A percentile compares a stretch with the other conserved stretches of the same genome.
Evolutionary conservation across 2,329 filamentous ascomycete genomes (phyloP).

Genomic region (Tolypocladium ophioglossoides): DNA sequence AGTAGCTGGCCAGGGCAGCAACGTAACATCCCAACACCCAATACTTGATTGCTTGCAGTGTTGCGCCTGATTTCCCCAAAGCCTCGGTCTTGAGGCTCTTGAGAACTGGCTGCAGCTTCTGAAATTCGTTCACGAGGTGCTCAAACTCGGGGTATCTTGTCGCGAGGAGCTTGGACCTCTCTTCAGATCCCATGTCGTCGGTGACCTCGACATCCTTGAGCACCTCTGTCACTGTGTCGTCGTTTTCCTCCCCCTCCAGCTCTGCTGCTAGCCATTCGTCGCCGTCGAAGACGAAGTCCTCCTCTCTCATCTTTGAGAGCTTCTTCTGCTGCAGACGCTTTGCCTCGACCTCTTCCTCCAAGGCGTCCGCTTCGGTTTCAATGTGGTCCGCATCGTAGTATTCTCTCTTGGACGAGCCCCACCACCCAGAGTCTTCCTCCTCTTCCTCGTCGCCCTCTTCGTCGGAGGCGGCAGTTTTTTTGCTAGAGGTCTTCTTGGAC

Average conservation of each 20-base stretch:
- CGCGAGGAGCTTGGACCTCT: slow-evolving; percentile 65
- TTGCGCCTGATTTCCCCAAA: slow-evolving; percentile 37
- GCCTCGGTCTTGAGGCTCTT: slow-evolving; percentile 47
- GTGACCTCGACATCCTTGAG: slow-evolving; percentile 75
- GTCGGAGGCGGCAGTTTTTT: slow-evolving; percentile 21
- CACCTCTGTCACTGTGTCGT: slow-evolving; percentile 70
- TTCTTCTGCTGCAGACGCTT: slow-evolving; percentile 85
- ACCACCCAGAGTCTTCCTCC: slow-evolving; percentile 57
- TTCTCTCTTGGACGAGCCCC: slow-evolving; percentile 80
- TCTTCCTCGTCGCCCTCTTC: slow-evolving; percentile 42
- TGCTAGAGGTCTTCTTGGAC: slow-evolving; percentile 19
- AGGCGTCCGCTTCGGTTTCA: slow-evolving; percentile 56
- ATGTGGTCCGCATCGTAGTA: slow-evolving; percentile 83
- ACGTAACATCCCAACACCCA: slow-evolving; percentile 79
- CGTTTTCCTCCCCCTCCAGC: slow-evolving; percentile 37
- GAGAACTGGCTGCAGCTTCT: slow-evolving; percentile 58
- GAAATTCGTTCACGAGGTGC: slow-evolving; percentile 69
- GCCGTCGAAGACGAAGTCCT: slow-evolving; percentile 90
- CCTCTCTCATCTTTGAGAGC: slow-evolving; percentile 75
- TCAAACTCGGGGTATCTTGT: slow-evolving; percentile 88
- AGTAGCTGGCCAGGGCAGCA: slow-evolving; percentile 83
- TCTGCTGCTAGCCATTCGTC: slow-evolving; percentile 65
- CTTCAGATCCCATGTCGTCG: slow-evolving; percentile 64
- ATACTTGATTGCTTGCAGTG: slow-evolving; percentile 60
- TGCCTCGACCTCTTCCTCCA: slow-evolving; percentile 89